Evolutionary conservation across 331 rosid species (phyloP).

Genomic region (Malus hybrid): DNA sequence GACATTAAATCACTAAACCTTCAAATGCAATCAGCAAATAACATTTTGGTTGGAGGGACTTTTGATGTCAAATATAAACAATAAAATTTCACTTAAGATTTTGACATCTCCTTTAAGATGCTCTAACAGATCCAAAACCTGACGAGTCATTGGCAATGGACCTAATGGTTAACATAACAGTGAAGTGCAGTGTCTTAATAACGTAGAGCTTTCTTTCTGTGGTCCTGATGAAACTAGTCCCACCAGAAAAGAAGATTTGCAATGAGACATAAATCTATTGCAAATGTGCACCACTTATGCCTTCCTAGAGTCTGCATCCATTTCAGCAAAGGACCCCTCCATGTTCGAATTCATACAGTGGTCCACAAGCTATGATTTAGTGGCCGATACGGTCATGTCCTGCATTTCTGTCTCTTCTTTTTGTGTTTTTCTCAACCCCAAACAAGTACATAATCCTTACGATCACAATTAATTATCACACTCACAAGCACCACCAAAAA

Average conservation of each 20-base stretch:
- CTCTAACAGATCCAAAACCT: not conserved
- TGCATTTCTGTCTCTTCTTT: slow-evolving; percentile 13
- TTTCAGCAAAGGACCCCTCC: slow-evolving; percentile 18
- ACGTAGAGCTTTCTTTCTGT: slow-evolving; percentile 32
- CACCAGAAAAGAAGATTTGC: slow-evolving; percentile 22
- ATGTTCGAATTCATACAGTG: slow-evolving; percentile 29
- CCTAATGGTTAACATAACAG: not conserved
- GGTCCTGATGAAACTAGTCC: slow-evolving; percentile 39
- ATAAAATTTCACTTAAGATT: too few species aligned
- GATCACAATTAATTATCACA: not conserved
- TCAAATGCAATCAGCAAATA: too few species aligned
- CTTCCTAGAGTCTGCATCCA: slow-evolving; percentile 8
- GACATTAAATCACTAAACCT: too few species aligned
- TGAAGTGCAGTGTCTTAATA: slow-evolving; percentile 10
- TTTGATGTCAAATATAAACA: too few species aligned
- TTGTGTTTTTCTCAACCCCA: slow-evolving; percentile 11
- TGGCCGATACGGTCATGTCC: slow-evolving; percentile 28
- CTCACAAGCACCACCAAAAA: not conserved
- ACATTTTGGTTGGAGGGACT: too few species aligned
- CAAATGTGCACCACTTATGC: slow-evolving; percentile 29
- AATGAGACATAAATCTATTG: slow-evolving; percentile 31
- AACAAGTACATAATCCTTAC: not conserved
- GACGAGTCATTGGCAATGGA: not conserved
- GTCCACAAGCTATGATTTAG: slow-evolving; percentile 21
- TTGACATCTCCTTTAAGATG: too few species aligned